A percentile compares a stretch with the other conserved stretches of the same genome.
These are phyloP conservation scores for Colletotrichum zoysiae DNA, from an alignment of 2,329 filamentous ascomycete genomes.

Conservation along the genomic window DNA sequence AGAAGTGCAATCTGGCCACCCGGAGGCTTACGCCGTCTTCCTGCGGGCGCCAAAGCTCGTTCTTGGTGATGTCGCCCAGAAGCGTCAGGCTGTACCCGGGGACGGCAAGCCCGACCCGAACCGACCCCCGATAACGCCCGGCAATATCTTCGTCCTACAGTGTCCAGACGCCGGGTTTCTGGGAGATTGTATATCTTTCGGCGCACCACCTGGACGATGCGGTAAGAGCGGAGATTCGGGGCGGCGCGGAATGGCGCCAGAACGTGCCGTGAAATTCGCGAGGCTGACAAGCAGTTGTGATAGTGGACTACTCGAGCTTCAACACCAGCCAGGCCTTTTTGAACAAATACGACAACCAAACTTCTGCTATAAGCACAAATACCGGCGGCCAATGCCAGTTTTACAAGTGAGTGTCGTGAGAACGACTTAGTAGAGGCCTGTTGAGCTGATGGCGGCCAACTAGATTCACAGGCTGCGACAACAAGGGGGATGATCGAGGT, in stretches of 20 bases:
- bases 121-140: slow-evolving; percentile 23
- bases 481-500: slow-evolving; percentile 36
- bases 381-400: slow-evolving; percentile 36
- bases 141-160: slow-evolving; percentile 28
- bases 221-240: background rate
- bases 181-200: slow-evolving; percentile 28
- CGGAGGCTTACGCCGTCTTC: slow-evolving; percentile 33
- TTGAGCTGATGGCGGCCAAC: background rate
- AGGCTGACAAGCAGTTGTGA: background rate
- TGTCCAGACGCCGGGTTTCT: slow-evolving; percentile 29
- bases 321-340: slow-evolving; percentile 26
- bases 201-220: slow-evolving; percentile 30
- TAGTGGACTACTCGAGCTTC: slow-evolving; percentile 31
- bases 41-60: slow-evolving; percentile 11
- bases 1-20: slow-evolving; percentile 5
- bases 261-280: rapidly evolving
- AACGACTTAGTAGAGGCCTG: too few species aligned
- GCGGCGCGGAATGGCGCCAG: too few species aligned
- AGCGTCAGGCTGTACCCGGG: slow-evolving; percentile 27
- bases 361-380: slow-evolving; percentile 32
- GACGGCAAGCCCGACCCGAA: slow-evolving; percentile 24
- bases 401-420: slow-evolving; percentile 5
- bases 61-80: slow-evolving; percentile 2
- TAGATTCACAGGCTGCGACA: slow-evolving; percentile 25
- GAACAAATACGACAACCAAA: slow-evolving; percentile 35